Conservation (phyloP, 768 basidiomycete genomes). For the Pilatotrama ljubarskyi region DNA sequence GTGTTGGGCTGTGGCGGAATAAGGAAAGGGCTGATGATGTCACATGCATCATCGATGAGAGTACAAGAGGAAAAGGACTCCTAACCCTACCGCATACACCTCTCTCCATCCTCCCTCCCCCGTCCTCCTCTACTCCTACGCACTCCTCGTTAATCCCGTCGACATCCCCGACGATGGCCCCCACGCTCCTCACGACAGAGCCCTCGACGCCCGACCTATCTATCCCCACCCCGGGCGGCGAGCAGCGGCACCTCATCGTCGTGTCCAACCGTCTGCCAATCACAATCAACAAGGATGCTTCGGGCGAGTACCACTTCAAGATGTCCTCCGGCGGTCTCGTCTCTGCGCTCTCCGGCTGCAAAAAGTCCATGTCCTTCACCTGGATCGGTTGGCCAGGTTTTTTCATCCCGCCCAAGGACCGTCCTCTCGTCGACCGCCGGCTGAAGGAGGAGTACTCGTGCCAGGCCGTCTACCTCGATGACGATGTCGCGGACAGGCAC, state of each 20-base stretch:
- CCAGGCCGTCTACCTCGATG: conserved; percentile 96
- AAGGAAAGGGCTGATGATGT: conserved; percentile 16
- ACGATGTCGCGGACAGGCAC: conserved; percentile 97
- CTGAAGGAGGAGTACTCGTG: conserved; percentile 95
- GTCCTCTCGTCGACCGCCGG: conserved; percentile 86
- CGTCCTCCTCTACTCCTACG: not conserved
- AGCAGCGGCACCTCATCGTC: conserved; percentile 81
- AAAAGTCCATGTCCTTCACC: conserved; percentile 96
- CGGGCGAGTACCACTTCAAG: conserved; percentile 96
- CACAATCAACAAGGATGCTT: conserved; percentile 91
- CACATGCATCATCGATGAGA: conserved; percentile 25
- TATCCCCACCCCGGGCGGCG: conserved; percentile 31
- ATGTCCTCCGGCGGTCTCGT: conserved; percentile 99
- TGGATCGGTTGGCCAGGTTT: conserved; percentile 98
- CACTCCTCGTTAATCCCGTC: not conserved
- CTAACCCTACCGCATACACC: conserved; percentile 10
- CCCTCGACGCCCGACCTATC: conserved; percentile 19
- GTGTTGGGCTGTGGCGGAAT: not conserved
- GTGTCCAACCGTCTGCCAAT: conserved; percentile 95
- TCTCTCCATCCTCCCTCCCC: not conserved
- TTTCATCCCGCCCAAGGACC: conserved; percentile 90
- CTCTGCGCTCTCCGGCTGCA: conserved; percentile 95
- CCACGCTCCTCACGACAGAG: conserved; percentile 10
- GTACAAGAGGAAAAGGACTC: conserved; percentile 19
- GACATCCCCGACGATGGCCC: conserved; percentile 7